Evolutionary conservation across 2,329 filamentous ascomycete genomes (phyloP).

Genomic region (Aspergillus ibericus): DNA sequence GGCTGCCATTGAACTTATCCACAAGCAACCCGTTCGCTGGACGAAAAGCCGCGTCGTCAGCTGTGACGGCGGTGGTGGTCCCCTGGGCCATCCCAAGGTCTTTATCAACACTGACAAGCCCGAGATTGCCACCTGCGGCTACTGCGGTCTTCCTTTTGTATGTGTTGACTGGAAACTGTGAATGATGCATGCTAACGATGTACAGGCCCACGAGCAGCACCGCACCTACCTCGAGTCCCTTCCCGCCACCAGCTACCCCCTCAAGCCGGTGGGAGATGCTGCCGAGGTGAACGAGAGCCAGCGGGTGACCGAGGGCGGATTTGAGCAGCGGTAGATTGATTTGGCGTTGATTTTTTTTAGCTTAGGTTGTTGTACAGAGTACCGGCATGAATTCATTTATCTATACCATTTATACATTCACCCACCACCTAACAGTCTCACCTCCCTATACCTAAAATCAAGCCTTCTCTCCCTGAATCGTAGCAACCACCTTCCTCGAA

Average conservation of each 20-base stretch:
- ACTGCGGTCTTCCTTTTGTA: slow-evolving; percentile 93
- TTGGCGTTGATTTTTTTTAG: slow-evolving; percentile 36
- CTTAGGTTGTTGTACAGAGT: slow-evolving; percentile 38
- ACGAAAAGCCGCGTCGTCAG: slow-evolving; percentile 76
- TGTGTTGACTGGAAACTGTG: slow-evolving; percentile 44
- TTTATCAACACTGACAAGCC: slow-evolving; percentile 99
- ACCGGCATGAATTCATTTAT: too few species aligned
- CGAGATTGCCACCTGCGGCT: slow-evolving; percentile 84
- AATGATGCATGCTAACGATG: background rate
- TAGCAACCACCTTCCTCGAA: slow-evolving; percentile 79
- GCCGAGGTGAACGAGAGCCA: slow-evolving; percentile 61
- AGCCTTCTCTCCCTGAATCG: slow-evolving; percentile 81
- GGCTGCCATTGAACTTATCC: slow-evolving; percentile 92
- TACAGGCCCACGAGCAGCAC: slow-evolving; percentile 85
- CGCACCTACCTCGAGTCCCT: slow-evolving; percentile 79
- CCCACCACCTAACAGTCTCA: too few species aligned
- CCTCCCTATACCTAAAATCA: slow-evolving; percentile 25
- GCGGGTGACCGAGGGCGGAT: slow-evolving; percentile 58
- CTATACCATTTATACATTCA: too few species aligned
- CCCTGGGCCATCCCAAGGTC: slow-evolving; percentile 84
- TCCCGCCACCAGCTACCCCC: slow-evolving; percentile 76
- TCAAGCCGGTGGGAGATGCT: slow-evolving; percentile 62
- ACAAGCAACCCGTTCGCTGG: slow-evolving; percentile 94
- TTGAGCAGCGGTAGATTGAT: slow-evolving; percentile 59
- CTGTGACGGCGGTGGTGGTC: slow-evolving; percentile 90